Base-by-base conservation (phyloP, 768 basidiomycete species). In the Tricholoma bakamatsutake region DNA sequence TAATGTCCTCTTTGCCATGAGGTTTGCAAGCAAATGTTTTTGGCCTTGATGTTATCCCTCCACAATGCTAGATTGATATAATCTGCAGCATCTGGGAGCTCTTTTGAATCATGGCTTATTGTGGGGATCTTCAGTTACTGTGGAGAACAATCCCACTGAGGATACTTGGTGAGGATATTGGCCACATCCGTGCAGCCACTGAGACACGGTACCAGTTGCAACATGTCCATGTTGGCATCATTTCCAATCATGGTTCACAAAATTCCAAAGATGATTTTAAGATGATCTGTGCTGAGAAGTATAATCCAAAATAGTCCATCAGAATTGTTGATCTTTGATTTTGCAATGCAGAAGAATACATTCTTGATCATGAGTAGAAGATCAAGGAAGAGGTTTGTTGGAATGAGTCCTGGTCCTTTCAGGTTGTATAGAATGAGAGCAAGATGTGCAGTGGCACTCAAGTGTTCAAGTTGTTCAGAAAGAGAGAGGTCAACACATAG, bases 351-450 rank as follows among this genome's bases (percentile, higher is more conserved):
- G 55, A 73, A 73, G 43, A 56, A 70, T 0, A 57, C 64, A 53
- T 74, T 75, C 61, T 73, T 76, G 56, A 75, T 66, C 69, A 72
- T 72, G 2, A 69, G 52, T 61, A 66, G 62, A 39, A 73, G 55
- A 55, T 76, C 69, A 1, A 58, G n/a, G 54, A 64, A 75, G 0
- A 69, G 63, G 5, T 62, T 59, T 4, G 50, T 51, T 6, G 55
- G 50, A 13, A 56, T 56, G 11, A 56, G 48, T 18, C 48, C 28
- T n/a, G 47, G 5, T 10, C 35, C 9, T 6, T 18, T 18, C 30
- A 24, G 18, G 6, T 12, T 31, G 31, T 54, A 54, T 2, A 54
- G 53, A 3, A 18, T 31, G 12, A 54, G 53, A 4, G 55, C 53
- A 6, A 70, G 50, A 8, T 72, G 69, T 3, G 68, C 63, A 9